These are phyloP conservation scores for Zychaea mexicana DNA, from an alignment of 371 early-diverging fungal species.

Conservation along the genomic window DNA sequence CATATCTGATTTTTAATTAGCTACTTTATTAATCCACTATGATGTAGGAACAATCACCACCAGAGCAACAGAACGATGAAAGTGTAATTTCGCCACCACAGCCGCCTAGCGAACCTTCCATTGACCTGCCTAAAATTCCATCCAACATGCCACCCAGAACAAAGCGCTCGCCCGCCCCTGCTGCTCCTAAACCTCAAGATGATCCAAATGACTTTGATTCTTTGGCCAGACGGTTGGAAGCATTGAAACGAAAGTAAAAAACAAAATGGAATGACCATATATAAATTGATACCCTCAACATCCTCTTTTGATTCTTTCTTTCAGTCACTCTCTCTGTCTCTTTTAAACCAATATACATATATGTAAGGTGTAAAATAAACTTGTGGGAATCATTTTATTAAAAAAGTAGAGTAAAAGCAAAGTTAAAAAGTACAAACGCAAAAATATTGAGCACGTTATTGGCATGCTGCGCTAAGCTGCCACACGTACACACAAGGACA, in stretches of 20 bases:
- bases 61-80: background rate
- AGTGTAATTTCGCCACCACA: conserved; percentile 5
- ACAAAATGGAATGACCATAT: too few relatives aligned
- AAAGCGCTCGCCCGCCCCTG: conserved; percentile 18
- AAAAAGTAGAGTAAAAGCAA: too few relatives aligned
- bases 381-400: too few relatives aligned
- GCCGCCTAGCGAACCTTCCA: conserved; percentile 8
- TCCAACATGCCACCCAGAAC: conserved; percentile 27
- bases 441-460: too few relatives aligned
- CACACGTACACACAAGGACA: too few relatives aligned
- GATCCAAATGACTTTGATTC: conserved; percentile 66
- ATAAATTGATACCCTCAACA: too few relatives aligned
- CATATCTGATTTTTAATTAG: background rate
- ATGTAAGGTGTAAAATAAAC: too few relatives aligned
- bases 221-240: conserved; percentile 72
- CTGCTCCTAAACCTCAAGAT: conserved; percentile 25
- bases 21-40: background rate
- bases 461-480: too few relatives aligned
- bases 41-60: background rate
- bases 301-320: too few relatives aligned
- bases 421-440: too few relatives aligned
- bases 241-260: conserved; percentile 57
- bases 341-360: too few relatives aligned
- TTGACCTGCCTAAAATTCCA: conserved; percentile 43
- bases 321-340: too few relatives aligned